A percentile compares a stretch with the other conserved stretches of the same genome.
Evolutionary conservation across 805 yeast genomes (phyloP).

Genomic region (Schwanniomyces pseudopolymorphus): DNA sequence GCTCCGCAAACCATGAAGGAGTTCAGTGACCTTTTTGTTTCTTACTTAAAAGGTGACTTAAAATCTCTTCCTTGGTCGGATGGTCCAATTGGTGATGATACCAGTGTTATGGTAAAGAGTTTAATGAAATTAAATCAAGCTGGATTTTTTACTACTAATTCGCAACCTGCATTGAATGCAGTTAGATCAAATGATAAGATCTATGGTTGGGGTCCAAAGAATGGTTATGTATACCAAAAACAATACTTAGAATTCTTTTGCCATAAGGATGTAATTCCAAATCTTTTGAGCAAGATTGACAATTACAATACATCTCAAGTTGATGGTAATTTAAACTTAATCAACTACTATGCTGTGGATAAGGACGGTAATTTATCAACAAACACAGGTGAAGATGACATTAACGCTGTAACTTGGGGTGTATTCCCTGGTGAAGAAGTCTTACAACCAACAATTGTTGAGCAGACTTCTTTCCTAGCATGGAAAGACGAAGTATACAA

Average conservation of each 20-base stretch:
- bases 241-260: conserved; percentile 86
- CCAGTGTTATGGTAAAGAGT: conserved; percentile 56
- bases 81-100: conserved; percentile 79
- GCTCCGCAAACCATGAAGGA: conserved; percentile 62
- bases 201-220: conserved; percentile 94
- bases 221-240: conserved; percentile 92
- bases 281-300: conserved; percentile 43
- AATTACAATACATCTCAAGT: conserved; percentile 36
- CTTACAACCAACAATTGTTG: conserved; percentile 94
- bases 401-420: conserved; percentile 98
- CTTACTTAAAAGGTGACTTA: conserved; percentile 71
- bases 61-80: conserved; percentile 92
- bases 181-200: conserved; percentile 64
- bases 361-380: conserved; percentile 57
- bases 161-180: conserved; percentile 93
- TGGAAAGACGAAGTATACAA: conserved; percentile 96
- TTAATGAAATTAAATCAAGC: conserved; percentile 63
- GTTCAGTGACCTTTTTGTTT: conserved; percentile 59
- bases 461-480: conserved; percentile 85
- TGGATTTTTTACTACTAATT: conserved; percentile 81
- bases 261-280: conserved; percentile 51
- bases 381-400: conserved; percentile 71
- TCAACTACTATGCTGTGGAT: conserved; percentile 78
- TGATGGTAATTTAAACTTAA: conserved; percentile 43
- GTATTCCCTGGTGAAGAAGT: conserved; percentile 95